Evolutionary conservation across 2,329 filamentous ascomycete species (phyloP), one percentile per base, ranked within the genome.

Genomic region (Albophoma yamanashiensis): DNA sequence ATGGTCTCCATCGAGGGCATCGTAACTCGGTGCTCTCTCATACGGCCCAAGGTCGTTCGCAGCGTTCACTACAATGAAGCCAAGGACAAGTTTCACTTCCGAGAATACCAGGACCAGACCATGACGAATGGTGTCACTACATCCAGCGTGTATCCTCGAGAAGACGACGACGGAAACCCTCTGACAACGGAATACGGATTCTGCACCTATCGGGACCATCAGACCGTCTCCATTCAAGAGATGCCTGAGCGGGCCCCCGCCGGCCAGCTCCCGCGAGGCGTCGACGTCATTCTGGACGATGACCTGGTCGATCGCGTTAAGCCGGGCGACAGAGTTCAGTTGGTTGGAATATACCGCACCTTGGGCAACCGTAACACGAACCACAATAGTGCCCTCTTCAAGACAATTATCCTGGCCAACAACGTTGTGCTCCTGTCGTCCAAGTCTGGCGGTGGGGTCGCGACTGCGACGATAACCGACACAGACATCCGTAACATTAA

Each of bases 401-500:
- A 95, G 73, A 99, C 94, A 0, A 78, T 97, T 31, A 86, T 99
- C 50, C 79, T 99, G 53, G 93, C 93, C 42, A 99, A 99, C 76
- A 96, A 99, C 68, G 82, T 99, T 60, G 93, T 97, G 55, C 82
- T 97, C 40, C 82, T 99, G 8, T 96, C 94, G 2, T 97, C 93
- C 20, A 99, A 99, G 71, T 95, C 93, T 2, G 93, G 93, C 25
- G 94, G 93, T 58, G 94, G 93, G 40, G 89, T 97, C 66, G 93
- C 93, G 0, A 89, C 95, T 62, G 89, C 92, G 20, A 89, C 86
- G 6, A 96, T 99, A 67, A 97, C 94, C 22, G 94, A 97, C 73
- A 94, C 89, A 1, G 94, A 99, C 70, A 95, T 99, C 71, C 89
- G 94, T 68, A 97, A 99, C 71, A 99, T 99, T 80, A 97, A 97